Base-by-base conservation (phyloP, 2,329 filamentous ascomycete genomes). In the Sporothrix sp. region DNA sequence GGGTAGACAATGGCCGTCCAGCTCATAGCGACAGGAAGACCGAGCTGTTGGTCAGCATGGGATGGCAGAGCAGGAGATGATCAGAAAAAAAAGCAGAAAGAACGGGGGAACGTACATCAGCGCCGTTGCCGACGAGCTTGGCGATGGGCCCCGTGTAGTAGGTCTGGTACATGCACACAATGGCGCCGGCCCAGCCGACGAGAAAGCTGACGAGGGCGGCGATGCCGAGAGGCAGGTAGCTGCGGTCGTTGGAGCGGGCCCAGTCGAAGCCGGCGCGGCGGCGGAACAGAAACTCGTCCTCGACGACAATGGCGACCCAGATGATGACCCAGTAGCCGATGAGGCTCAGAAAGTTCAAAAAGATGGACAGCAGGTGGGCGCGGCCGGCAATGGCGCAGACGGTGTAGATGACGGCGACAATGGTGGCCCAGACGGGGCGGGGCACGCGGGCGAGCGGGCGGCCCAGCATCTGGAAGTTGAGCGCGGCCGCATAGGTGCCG, bases 321-420 rank as follows among this genome's bases (percentile, higher is more conserved):
- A 84, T 77, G 13, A 73, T 73, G 14, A 83, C 72, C 81, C 80
- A 85, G 63, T 85, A 85, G 2, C 82, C 82, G 77, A 85, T 85
- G 20, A 85, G 65, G 0, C 80, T 79, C 5, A 85, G 69, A 61
- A 85, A 84, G 60, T 85, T 85, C 10, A 77, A 79, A 61, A 85
- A 84, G 52, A 85, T 82, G 23, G 71, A 71, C 0, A 79, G 75
- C 2, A 86, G 70, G 56, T 80, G 65, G 21, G 73, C 70, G 13
- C 80, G 73, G 0, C 82, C 82, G 1, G 74, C 81, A 14, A 84
- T 69, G 0, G 80, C 81, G 57, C 80, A 82, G 25, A 82, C 74
- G 8, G 78, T 78, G 60, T 79, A 82, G 39, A 85, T 75, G 35
- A 85, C 63, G 0, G 79, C 74, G 3, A 77, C 72, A 4, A 82